These are phyloP conservation scores for Aspergillus tanneri DNA, from an alignment of 2,329 filamentous ascomycete genomes.

Conservation along the genomic window DNA sequence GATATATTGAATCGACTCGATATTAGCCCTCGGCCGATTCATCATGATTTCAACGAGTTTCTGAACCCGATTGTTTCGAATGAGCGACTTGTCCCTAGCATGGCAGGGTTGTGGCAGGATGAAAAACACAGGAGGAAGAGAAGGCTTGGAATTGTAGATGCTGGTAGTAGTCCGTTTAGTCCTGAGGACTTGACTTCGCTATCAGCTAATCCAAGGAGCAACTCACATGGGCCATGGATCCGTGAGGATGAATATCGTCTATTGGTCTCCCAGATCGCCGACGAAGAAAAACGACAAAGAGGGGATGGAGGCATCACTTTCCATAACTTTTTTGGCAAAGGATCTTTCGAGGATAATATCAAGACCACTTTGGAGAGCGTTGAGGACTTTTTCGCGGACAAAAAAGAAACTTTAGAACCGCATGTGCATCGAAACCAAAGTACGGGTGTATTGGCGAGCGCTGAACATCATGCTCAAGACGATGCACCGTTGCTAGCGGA, in stretches of 20 bases:
- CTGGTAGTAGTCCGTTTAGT: constrained; percentile 73
- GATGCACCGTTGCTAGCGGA: constrained; percentile 54
- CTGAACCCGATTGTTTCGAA: constrained; percentile 62
- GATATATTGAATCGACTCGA: constrained; percentile 79
- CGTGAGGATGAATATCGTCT: constrained; percentile 81
- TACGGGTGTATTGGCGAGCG: constrained; percentile 12
- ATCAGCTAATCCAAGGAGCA: constrained; percentile 76
- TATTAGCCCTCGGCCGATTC: constrained; percentile 73
- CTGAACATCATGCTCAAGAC: constrained; percentile 63
- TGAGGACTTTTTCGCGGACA: constrained; percentile 77
- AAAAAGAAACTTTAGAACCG: constrained; percentile 44
- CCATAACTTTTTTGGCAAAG: constrained; percentile 61
- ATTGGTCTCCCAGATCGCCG: constrained; percentile 62
- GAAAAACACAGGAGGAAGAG: constrained; percentile 77
- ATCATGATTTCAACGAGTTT: constrained; percentile 82
- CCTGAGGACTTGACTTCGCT: constrained; percentile 81
- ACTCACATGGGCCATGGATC: constrained; percentile 78
- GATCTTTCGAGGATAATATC: constrained; percentile 58
- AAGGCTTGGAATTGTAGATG: constrained; percentile 63
- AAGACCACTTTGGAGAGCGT: constrained; percentile 80
- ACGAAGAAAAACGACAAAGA: constrained; percentile 59
- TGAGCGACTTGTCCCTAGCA: constrained; percentile 85
- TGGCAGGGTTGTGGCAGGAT: constrained; percentile 90
- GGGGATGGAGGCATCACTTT: constrained; percentile 54
- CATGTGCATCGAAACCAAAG: constrained; percentile 16